phyloP scores from a whole-genome alignment of 371 early-diverging fungal species.

The Chytridium lagenaria region DNA sequence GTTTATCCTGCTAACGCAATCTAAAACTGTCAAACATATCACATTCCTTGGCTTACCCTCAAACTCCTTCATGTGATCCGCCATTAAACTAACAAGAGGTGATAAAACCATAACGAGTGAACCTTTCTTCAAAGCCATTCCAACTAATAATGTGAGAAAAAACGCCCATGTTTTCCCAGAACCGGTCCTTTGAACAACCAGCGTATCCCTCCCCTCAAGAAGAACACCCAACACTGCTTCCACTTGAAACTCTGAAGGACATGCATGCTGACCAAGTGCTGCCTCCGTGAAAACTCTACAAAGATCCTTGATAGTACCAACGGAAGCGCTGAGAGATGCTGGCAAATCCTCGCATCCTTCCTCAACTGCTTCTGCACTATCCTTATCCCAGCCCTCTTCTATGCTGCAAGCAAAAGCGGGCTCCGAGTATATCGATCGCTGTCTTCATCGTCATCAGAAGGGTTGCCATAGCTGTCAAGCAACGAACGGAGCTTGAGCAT shows the following conservation, averaged over 20 bases:
- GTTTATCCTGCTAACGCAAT: background rate
- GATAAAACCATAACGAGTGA: background rate
- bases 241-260: background rate
- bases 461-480: too few species aligned
- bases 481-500: too few species aligned
- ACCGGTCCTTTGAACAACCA: conserved; percentile 1
- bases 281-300: background rate
- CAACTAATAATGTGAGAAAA: background rate
- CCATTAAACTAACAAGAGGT: background rate
- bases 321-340: too few species aligned
- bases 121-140: background rate
- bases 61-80: background rate
- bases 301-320: too few species aligned
- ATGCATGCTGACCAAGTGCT: background rate
- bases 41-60: background rate
- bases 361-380: too few species aligned
- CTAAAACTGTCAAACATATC: background rate
- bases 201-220: background rate
- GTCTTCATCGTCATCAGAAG: too few species aligned
- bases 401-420: too few species aligned
- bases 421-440: too few species aligned
- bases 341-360: too few species aligned
- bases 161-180: conserved; percentile 5
- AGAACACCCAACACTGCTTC: background rate
- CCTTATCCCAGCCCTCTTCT: too few species aligned